Evolutionary conservation across 352 stramenopile species (phyloP), one percentile per base, ranked within the genome.

Genomic region (Globisporangium echinulatum): DNA sequence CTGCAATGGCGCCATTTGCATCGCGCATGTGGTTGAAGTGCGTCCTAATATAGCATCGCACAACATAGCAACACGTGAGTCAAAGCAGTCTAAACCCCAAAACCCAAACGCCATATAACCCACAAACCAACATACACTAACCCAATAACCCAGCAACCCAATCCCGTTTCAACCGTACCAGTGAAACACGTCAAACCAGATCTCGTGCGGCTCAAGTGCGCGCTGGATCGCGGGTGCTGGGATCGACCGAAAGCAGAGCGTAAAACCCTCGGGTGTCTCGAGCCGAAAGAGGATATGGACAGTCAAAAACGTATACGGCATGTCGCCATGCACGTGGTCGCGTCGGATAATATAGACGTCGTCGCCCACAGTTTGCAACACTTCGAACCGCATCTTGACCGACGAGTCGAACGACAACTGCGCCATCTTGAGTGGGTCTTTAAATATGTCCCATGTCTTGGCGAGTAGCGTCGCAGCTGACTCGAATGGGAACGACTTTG

Each of bases 171-270:
- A 25, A 25, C 19, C 68, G 54, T 62, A 81, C 72, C 76, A 90
- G 57, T 85, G 70, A 58, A 84, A 80, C 10, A 87, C 68, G 54
- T 87, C 77, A 52, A 84, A 86, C 66, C 70, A 87, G 42, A 77
- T 64, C 62, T 87, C 79, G 52, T 85, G 66, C 25, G 68, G 63
- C 43, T 77, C 52, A 25, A 87, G 61, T 15, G 63, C 52, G 4
- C 70, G 58, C 58, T 79, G 66, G 56, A 89, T 61, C 46, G 81
- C 69, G 2, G 79, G 70, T 17, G 77, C 52, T 1, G 77, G 71
- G 51, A 89, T 77, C 42, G 75, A 86, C 15, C 77, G 75, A 63
- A 87, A 85, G 53, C 71, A 85, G 7, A 87, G 51, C 25, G 77
- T 70, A 54, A 72, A 89, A 9, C 79, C 79, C n/a, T 71, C 68